phyloP scores from a whole-genome alignment of 345 rosid species.

The Lagerstroemia speciosa region DNA sequence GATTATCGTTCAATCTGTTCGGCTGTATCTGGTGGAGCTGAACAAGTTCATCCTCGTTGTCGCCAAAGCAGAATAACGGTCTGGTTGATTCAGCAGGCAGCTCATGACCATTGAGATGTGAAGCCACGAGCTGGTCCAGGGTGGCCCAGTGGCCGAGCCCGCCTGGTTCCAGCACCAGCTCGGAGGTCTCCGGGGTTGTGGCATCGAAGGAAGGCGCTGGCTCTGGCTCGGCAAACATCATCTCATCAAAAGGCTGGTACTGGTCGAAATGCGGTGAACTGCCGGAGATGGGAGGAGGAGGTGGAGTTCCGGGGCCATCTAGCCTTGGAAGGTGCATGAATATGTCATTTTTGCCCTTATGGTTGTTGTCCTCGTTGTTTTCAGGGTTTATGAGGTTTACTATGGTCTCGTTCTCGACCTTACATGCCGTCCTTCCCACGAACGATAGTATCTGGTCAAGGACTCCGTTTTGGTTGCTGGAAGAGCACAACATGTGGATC shows the following conservation, averaged over 20 bases:
- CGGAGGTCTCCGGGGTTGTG: slow-evolving; percentile 1
- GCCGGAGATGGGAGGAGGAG: slow-evolving; percentile 1
- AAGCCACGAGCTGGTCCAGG: slow-evolving; percentile 18
- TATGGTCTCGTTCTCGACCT: slow-evolving; percentile 23
- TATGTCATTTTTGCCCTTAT: slow-evolving; percentile 3
- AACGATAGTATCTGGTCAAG: slow-evolving; percentile 39
- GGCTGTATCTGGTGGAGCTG: slow-evolving; percentile 21
- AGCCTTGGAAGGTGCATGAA: slow-evolving; percentile 39
- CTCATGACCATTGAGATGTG: slow-evolving; percentile 23
- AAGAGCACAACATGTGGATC: slow-evolving; percentile 24
- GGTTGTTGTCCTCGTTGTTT: neutral
- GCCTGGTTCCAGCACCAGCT: neutral
- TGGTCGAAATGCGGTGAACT: slow-evolving; percentile 12
- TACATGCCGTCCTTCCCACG: slow-evolving; percentile 36
- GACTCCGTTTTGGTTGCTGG: slow-evolving; percentile 23
- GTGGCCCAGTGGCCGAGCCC: slow-evolving; percentile 11
- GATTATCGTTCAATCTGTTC: slow-evolving; percentile 8
- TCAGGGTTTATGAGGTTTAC: neutral
- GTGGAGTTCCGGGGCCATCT: slow-evolving; percentile 24
- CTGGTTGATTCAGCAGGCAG: slow-evolving; percentile 39
- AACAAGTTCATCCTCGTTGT: slow-evolving; percentile 27
- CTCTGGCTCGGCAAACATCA: slow-evolving; percentile 13
- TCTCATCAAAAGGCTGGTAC: slow-evolving; percentile 20
- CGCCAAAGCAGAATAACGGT: slow-evolving; percentile 32
- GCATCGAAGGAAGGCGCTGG: slow-evolving; percentile 5